Conservation (phyloP, 2,329 filamentous ascomycete genomes). For the Elsinoe perseae region DNA sequence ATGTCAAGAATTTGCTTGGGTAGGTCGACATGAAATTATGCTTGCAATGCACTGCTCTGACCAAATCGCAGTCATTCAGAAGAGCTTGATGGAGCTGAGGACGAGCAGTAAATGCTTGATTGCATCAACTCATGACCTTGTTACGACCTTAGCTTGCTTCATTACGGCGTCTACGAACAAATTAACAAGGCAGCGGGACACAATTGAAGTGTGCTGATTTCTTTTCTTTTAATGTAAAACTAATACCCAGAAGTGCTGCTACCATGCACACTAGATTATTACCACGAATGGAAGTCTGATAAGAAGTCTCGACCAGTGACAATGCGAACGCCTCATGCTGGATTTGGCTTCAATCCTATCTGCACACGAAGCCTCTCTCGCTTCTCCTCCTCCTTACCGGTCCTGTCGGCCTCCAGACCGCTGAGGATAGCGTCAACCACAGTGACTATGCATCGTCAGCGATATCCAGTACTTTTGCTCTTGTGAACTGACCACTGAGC, state of each 20-base stretch:
- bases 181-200: no score
- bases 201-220: not conserved
- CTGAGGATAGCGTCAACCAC: constrained; percentile 26
- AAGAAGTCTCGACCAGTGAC: not conserved
- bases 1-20: constrained; percentile 82
- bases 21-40: constrained; percentile 33
- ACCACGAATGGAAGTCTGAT: not conserved
- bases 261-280: not conserved
- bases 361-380: constrained; percentile 27
- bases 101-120: not conserved
- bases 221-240: no score
- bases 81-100: constrained; percentile 35
- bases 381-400: constrained; percentile 27
- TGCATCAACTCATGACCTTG: not conserved
- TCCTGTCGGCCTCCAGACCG: constrained; percentile 26
- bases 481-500: constrained; percentile 23
- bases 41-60: constrained; percentile 6
- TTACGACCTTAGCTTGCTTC: not conserved
- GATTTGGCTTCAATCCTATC: constrained; percentile 27
- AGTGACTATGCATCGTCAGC: constrained; percentile 20
- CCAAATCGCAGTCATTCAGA: constrained; percentile 33
- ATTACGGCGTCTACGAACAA: not conserved
- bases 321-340: constrained; percentile 21
- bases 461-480: not conserved
- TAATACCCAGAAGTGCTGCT: constrained; percentile 3